Evolutionary conservation across 2,329 filamentous ascomycete species (phyloP).

Genomic region (Juglanconis sp.): DNA sequence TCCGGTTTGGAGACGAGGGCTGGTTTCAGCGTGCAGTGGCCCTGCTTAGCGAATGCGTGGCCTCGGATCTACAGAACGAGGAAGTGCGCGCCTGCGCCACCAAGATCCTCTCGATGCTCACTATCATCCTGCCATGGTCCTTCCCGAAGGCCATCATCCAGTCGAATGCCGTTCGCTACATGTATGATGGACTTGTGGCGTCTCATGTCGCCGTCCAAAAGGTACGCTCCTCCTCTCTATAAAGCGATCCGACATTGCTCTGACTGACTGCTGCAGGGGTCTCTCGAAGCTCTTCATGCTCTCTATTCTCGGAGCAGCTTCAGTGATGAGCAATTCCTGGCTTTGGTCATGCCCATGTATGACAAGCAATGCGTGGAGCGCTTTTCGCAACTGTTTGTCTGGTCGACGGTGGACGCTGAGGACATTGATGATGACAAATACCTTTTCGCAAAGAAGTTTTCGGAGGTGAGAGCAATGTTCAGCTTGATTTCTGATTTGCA

Average conservation of each 20-base stretch:
- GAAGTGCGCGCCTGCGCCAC: conserved; percentile 68
- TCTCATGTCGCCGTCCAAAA: conserved; percentile 71
- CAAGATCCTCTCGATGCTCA: conserved; percentile 73
- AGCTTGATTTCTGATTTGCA: background rate
- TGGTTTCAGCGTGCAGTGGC: conserved; percentile 79
- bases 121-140: conserved; percentile 81
- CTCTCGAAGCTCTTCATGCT: conserved; percentile 79
- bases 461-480: conserved; percentile 61
- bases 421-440: conserved; percentile 92
- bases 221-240: conserved; percentile 41
- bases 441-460: conserved; percentile 86
- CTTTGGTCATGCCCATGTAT: conserved; percentile 78
- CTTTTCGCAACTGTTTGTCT: conserved; percentile 71
- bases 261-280: conserved; percentile 51
- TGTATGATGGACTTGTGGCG: conserved; percentile 69
- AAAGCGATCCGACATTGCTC: conserved; percentile 3
- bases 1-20: conserved; percentile 77
- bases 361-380: conserved; percentile 67
- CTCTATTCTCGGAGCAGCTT: conserved; percentile 75
- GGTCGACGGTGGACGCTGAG: conserved; percentile 74
- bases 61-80: conserved; percentile 59
- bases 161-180: conserved; percentile 65
- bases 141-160: conserved; percentile 77
- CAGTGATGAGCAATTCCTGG: conserved; percentile 72
- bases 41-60: conserved; percentile 71